Evolutionary conservation across 192 early-diverging fungal species (phyloP), one percentile per base, ranked within the genome.

Genomic region (Gonapodya sp.): DNA sequence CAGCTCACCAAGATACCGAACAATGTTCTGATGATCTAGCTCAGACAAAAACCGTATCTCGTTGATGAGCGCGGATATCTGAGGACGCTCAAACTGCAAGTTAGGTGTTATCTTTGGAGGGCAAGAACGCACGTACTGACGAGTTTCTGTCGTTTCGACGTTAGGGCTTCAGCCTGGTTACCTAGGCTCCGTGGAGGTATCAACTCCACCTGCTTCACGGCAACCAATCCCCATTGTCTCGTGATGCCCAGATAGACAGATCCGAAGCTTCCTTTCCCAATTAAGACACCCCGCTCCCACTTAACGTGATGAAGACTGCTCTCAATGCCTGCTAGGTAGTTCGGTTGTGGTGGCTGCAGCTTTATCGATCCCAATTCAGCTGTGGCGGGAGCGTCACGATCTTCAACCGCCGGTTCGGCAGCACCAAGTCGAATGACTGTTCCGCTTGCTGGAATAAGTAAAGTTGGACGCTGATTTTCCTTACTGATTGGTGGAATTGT

Each of bases 211-310:
- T 98, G 96, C 86, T 99, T 99, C 35, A 98, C 95, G 0, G 98
- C 98, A 95, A 99, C 97, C 33, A 98, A 85, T 35, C 96, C 96
- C 75, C 30, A 32, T 8, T 77, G 18, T 18, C 18, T 18, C 0
- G 90, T 95, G 74, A 93, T 89, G 1, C 92, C 98, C 74, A 94
- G 89, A 81, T 95, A 99, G 18, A 99, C 98, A 79, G 91, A 93
- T 31, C 95, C 97, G 88, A 98, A 99, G 18, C 95, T 95, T n/a
- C 97, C 97, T 82, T 94, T 89, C 0, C 96, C 97, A 85, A 99
- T 99, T 24, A 95, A 88, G 34, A 89, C 87, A 24, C 97, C 97
- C 82, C 93, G 92, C 79, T 94, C 93, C 94, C 96, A 98, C 73
- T 89, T 83, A 0, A 87, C 80, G 0, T 86, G 83, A 24, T 80